Base-by-base conservation (phyloP, 2,329 filamentous ascomycete genomes). In the Trichothecium roseum region DNA sequence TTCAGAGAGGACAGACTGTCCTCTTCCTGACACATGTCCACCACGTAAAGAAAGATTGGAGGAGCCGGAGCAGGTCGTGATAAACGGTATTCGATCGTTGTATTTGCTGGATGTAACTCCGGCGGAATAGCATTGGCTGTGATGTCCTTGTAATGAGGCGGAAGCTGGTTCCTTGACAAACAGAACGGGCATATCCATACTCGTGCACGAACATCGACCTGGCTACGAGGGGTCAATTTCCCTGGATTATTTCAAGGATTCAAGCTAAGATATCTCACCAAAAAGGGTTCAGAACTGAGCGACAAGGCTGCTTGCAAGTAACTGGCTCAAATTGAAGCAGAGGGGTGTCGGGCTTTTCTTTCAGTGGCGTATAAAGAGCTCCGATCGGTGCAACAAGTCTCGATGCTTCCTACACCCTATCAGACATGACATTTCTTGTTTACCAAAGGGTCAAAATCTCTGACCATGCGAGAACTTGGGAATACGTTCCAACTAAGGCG, bases 401-500 rank as follows among this genome's bases (percentile, higher is more conserved):
- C 40, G 87, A 94, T 38, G 88, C 88, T 79, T 95, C 88, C 84
- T 93, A 39, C 10, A 22, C 15, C 18, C 18, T 24, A 28, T 42
- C 32, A 35, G 28, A 30, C 20, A 30, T 16, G 10, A 24, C 12
- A 30, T 18, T 8, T 18, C n/a, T 29, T n/a, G 14, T 20, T 4
- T 6, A 8, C 8, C 28, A 14, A 29, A 10, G 18, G 16, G 7
- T 32, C 13, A 4, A 24, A 24, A 32, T 28, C 7, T 8, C 73
- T 50, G 50, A 86, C 88, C 87, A 98, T 95, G 58, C 91, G 86
- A 54, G 89, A 89, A 68, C 88, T 95, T 34, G 91, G 91, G 54
- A 98, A 94, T 42, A 93, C 93, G 59, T 98, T 98, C 91, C 91
- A 98, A 64, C 89, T 95, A 46, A 98, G 72, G 44, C 91, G 81